Conservation (phyloP, 257 asterid genomes). For the Solanum medicagineum region DNA sequence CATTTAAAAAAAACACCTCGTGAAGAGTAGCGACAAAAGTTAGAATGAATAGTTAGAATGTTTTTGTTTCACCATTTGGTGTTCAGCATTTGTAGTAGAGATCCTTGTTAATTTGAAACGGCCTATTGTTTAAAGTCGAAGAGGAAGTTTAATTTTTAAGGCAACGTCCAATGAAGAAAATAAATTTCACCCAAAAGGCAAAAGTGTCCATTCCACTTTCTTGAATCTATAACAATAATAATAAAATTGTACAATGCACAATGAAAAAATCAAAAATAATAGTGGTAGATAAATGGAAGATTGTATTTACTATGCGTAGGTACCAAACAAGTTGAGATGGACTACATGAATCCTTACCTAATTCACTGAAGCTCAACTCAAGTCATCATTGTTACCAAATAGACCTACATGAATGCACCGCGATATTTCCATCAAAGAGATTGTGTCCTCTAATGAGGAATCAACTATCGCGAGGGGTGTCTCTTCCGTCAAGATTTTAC, state of each 20-base stretch:
- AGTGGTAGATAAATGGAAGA: neutral
- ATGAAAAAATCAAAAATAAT: neutral
- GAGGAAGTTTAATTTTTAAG: neutral
- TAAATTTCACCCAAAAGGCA: neutral
- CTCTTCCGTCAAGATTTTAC: neutral
- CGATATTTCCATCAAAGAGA: neutral
- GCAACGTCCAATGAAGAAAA: neutral
- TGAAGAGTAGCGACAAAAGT: neutral
- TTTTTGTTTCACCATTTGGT: too few relatives aligned
- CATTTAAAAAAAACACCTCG: too few relatives aligned
- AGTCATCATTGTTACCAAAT: conserved; percentile 15
- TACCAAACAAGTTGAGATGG: too few relatives aligned
- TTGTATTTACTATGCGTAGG: neutral
- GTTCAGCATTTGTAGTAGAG: too few relatives aligned
- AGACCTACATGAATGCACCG: conserved; percentile 15
- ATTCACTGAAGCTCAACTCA: neutral
- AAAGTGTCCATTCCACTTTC: neutral
- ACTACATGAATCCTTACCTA: neutral
- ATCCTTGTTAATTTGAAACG: neutral
- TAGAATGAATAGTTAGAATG: neutral
- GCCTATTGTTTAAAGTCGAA: neutral
- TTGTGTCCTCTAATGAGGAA: neutral
- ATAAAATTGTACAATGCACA: neutral
- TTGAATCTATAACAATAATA: neutral
- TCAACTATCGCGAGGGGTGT: conserved; percentile 4